Conservation (phyloP, 1,139 yeast genomes). For the Geotrichum aggregatum region DNA sequence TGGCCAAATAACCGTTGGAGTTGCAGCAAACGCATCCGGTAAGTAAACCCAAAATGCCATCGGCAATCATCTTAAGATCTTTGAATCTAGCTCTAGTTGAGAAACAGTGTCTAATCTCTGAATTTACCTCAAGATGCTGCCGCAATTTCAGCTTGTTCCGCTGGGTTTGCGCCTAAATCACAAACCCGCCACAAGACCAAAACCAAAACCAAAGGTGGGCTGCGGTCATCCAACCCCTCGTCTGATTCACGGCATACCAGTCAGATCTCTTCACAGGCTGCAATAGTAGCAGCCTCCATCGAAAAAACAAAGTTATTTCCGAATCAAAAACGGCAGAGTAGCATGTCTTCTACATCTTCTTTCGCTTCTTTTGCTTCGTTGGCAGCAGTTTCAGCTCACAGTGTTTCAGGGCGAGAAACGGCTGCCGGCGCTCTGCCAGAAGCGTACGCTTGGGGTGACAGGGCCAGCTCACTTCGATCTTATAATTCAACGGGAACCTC, state of each 20-base stretch:
- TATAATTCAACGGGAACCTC: conserved; percentile 17
- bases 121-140: neutral
- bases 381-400: conserved; percentile 34
- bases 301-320: too few relatives aligned
- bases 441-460: conserved; percentile 39
- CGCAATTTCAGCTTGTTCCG: neutral
- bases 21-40: conserved; percentile 40
- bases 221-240: too few relatives aligned
- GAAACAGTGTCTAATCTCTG: too few relatives aligned
- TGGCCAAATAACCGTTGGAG: conserved; percentile 65
- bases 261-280: too few relatives aligned
- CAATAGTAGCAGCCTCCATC: conserved; percentile 43
- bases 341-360: too few relatives aligned
- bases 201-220: too few relatives aligned
- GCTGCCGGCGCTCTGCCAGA: conserved; percentile 38
- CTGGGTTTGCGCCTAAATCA: too few relatives aligned
- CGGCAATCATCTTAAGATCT: neutral
- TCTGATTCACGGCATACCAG: too few relatives aligned
- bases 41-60: neutral
- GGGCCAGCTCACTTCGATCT: conserved; percentile 28
- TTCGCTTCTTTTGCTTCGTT: conserved; percentile 42
- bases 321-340: too few relatives aligned
- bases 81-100: too few relatives aligned
- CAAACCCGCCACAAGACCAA: conserved; percentile 20
- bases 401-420: conserved; percentile 36